Evolutionary conservation across 2,329 filamentous ascomycete species (phyloP).

Genomic region (Fusarium sp.): DNA sequence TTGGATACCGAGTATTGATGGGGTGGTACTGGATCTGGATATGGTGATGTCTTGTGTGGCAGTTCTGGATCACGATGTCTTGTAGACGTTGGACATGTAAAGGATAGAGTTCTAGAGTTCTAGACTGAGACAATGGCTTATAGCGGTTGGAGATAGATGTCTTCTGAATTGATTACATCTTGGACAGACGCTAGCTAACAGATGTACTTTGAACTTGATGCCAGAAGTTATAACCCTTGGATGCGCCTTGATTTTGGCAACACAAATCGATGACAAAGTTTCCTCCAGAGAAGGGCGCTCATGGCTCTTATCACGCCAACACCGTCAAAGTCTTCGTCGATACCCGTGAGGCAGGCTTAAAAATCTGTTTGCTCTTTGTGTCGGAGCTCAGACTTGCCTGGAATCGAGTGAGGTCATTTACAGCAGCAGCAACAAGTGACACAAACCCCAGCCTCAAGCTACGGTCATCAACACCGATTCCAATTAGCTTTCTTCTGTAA

Average conservation of each 20-base stretch:
- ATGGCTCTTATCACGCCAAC: neutral
- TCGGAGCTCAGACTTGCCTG: neutral
- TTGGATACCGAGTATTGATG: neutral
- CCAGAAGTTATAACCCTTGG: rapidly evolving
- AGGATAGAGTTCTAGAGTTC: neutral
- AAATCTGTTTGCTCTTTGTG: rapidly evolving
- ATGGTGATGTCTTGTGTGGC: neutral
- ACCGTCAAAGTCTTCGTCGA: neutral
- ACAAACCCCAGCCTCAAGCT: neutral
- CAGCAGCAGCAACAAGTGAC: neutral
- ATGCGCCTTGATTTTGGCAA: neutral
- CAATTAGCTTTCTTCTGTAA: neutral
- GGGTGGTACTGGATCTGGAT: neutral
- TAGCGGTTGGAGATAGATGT: neutral
- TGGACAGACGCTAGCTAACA: neutral
- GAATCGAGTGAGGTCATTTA: neutral
- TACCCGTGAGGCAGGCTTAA: rapidly evolving
- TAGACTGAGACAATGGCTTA: rapidly evolving
- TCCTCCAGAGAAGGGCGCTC: neutral
- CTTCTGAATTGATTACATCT: neutral
- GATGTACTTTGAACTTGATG: neutral
- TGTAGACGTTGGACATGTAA: neutral
- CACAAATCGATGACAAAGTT: rapidly evolving
- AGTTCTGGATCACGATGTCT: neutral
- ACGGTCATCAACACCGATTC: neutral